Conservation (phyloP, 805 yeast genomes). For the Wickerhamomyces xylosicus region DNA sequence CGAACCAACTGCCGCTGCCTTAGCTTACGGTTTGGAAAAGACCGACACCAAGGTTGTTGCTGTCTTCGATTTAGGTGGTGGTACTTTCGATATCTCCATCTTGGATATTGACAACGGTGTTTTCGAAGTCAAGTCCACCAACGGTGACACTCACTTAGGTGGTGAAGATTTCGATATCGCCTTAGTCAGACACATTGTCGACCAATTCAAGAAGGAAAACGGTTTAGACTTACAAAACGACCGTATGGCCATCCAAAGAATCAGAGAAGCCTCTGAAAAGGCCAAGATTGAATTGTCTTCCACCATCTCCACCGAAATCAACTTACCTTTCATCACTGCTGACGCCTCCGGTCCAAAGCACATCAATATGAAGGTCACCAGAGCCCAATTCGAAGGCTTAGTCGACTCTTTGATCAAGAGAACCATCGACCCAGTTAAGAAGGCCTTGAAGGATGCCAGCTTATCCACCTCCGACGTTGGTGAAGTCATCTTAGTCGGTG, state of each 20-base stretch:
- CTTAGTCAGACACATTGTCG: conserved; percentile 45
- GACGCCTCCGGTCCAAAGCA: conserved; percentile 43
- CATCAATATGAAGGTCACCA: conserved; percentile 48
- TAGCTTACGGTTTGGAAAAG: conserved; percentile 67
- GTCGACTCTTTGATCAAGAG: conserved; percentile 55
- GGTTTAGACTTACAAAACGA: conserved; percentile 20
- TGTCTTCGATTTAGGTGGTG: conserved; percentile 74
- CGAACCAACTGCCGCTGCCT: conserved; percentile 83
- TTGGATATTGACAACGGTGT: conserved; percentile 74
- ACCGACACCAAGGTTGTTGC: conserved; percentile 30
- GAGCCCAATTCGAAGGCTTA: conserved; percentile 60
- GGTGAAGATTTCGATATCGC: conserved; percentile 80
- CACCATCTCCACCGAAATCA: conserved; percentile 48
- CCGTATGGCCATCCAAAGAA: conserved; percentile 54
- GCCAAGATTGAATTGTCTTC: conserved; percentile 71
- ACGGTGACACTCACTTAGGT: conserved; percentile 79
- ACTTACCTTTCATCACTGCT: conserved; percentile 58
- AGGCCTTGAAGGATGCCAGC: conserved; percentile 68
- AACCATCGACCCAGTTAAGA: conserved; percentile 67
- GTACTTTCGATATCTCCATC: conserved; percentile 75
- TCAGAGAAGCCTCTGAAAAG: conserved; percentile 72
- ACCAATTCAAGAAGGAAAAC: conserved; percentile 42
- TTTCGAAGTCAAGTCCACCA: conserved; percentile 73
- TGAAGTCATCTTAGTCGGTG: conserved; percentile 75
- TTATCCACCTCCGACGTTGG: conserved; percentile 57